phyloP scores from a whole-genome alignment of 1,139 yeast genomes.

The Diutina rugosa region DNA sequence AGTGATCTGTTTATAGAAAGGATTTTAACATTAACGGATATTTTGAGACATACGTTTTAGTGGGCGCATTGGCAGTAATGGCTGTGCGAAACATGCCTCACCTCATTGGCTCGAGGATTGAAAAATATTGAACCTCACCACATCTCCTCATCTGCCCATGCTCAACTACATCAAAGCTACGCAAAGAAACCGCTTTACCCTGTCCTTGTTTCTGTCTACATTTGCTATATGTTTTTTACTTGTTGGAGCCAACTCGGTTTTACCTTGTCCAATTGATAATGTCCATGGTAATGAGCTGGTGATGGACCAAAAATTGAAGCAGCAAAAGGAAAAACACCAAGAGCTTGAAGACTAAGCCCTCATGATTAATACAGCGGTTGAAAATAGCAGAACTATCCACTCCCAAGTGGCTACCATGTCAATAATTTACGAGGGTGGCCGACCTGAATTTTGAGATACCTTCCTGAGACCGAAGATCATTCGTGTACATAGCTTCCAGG shows the following conservation, averaged over 20 bases:
- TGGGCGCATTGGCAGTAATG: background rate
- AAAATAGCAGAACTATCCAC: background rate
- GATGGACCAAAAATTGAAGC: constrained; percentile 15
- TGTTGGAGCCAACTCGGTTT: constrained; percentile 54
- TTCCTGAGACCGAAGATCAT: background rate
- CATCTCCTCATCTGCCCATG: background rate
- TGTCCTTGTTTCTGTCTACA: constrained; percentile 63
- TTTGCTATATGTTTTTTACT: constrained; percentile 58
- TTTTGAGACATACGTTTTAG: background rate
- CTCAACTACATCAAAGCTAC: constrained; percentile 33
- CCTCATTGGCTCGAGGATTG: background rate
- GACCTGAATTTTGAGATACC: background rate
- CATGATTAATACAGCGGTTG: no score
- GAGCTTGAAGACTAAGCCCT: background rate
- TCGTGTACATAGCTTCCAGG: background rate
- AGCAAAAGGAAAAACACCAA: background rate
- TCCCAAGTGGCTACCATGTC: no score
- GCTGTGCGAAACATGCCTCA: background rate
- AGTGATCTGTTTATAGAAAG: no score
- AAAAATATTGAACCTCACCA: background rate
- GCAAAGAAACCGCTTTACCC: constrained; percentile 42
- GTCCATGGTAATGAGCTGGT: constrained; percentile 31
- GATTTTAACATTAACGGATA: no score
- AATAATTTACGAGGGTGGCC: no score
- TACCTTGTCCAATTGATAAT: constrained; percentile 66